These are phyloP conservation scores for Ophiocordyceps robertsii DNA, from an alignment of 2,329 filamentous ascomycete genomes.

Conservation along the genomic window DNA sequence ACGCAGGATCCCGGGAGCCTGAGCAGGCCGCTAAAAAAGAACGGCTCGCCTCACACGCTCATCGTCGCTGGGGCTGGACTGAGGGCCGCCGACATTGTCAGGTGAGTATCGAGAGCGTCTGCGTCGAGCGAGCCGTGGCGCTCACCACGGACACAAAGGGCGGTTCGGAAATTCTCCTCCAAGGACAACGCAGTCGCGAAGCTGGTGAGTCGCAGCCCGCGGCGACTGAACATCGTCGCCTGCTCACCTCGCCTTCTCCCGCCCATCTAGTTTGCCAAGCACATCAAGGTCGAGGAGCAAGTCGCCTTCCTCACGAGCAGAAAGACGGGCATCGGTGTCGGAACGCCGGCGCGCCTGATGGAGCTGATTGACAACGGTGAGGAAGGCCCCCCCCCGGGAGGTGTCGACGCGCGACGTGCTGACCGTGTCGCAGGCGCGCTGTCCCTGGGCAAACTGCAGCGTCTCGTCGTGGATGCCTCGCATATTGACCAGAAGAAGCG, in stretches of 20 bases:
- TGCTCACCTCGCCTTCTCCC: conserved; percentile 3
- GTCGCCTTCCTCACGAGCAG: conserved; percentile 56
- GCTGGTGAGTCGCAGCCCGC: conserved; percentile 34
- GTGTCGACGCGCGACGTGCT: not conserved
- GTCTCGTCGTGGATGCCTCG: conserved; percentile 80
- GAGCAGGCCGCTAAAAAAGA: conserved; percentile 50
- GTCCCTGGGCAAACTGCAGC: conserved; percentile 55
- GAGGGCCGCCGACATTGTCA: conserved; percentile 71
- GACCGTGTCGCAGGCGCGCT: conserved; percentile 42
- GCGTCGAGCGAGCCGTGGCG: not conserved
- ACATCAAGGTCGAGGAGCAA: conserved; percentile 88
- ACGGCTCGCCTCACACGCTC: conserved; percentile 71
- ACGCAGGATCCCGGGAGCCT: conserved; percentile 45
- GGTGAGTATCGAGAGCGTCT: conserved; percentile 27
- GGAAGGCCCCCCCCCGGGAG: conserved; percentile 7
- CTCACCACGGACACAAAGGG: conserved; percentile 25
- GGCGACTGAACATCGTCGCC: not conserved
- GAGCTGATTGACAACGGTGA: conserved; percentile 72
- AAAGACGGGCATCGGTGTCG: conserved; percentile 75
- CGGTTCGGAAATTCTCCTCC: conserved; percentile 63
- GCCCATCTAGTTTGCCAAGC: conserved; percentile 69
- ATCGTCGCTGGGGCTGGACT: conserved; percentile 77
- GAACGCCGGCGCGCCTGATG: conserved; percentile 70
- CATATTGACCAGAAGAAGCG: conserved; percentile 92
- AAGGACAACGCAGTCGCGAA: conserved; percentile 74